phyloP scores from a whole-genome alignment of 495 filamentous ascomycete genomes.

The Poronia punctata region DNA sequence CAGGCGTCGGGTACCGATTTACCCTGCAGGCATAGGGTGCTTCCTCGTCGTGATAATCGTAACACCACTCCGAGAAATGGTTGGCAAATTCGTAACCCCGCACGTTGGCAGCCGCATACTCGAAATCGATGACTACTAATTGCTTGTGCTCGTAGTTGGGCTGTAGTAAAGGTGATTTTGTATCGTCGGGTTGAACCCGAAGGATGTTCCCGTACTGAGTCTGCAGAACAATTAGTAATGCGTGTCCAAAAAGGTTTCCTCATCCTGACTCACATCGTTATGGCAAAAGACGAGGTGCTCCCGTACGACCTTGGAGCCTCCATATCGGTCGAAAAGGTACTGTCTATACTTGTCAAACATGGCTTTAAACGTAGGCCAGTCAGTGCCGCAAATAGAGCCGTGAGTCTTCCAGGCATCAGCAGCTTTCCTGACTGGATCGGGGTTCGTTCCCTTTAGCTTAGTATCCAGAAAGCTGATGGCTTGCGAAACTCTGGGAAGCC shows the following conservation, averaged over 20 bases:
- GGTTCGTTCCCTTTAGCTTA: conserved; percentile 39
- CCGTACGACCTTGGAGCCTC: conserved; percentile 56
- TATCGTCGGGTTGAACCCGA: conserved; percentile 71
- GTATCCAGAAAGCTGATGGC: conserved; percentile 71
- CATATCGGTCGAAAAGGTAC: conserved; percentile 67
- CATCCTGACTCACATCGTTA: conserved; percentile 69
- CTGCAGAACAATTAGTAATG: conserved; percentile 36
- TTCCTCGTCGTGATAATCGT: conserved; percentile 79
- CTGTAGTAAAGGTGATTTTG: conserved; percentile 76
- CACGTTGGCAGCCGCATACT: conserved; percentile 88
- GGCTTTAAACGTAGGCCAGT: conserved; percentile 71
- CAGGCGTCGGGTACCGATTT: conserved; percentile 63
- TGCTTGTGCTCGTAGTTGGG: conserved; percentile 91
- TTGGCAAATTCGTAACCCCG: conserved; percentile 92
- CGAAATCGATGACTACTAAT: conserved; percentile 95
- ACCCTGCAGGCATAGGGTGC: conserved; percentile 60
- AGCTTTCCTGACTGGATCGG: conserved; percentile 14
- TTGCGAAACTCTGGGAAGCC: conserved; percentile 73
- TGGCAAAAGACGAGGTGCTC: conserved; percentile 85
- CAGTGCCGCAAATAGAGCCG: conserved; percentile 75
- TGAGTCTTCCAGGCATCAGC: conserved; percentile 55
- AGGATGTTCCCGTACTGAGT: conserved; percentile 99
- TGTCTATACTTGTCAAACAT: conserved; percentile 71
- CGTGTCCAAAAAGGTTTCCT: neutral
- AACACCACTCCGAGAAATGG: conserved; percentile 98